These are phyloP conservation scores for Emmonsiellopsis sp. DNA, from an alignment of 2,329 filamentous ascomycete species.

Conservation along the genomic window DNA sequence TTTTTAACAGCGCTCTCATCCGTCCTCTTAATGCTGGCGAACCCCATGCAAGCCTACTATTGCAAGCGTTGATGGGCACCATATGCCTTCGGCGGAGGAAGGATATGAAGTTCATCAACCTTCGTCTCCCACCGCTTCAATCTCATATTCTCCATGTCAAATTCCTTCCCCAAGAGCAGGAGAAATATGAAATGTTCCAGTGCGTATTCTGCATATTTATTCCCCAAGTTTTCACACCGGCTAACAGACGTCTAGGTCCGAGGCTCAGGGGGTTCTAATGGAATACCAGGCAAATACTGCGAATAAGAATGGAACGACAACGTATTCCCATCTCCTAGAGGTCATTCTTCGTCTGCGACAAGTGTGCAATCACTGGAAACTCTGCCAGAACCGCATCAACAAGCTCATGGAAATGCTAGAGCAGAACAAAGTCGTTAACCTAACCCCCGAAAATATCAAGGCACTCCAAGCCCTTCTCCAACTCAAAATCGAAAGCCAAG, in stretches of 20 bases:
- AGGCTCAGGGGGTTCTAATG: slow-evolving; percentile 63
- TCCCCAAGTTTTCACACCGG: slow-evolving; percentile 1
- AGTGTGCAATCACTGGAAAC: slow-evolving; percentile 79
- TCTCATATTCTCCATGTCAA: slow-evolving; percentile 69
- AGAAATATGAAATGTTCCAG: slow-evolving; percentile 67
- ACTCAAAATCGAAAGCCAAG: slow-evolving; percentile 67
- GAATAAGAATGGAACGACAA: slow-evolving; percentile 37
- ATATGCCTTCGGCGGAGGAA: slow-evolving; percentile 75
- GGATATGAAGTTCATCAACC: slow-evolving; percentile 78
- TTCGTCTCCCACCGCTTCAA: slow-evolving; percentile 65
- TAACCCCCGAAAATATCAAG: slow-evolving; percentile 62
- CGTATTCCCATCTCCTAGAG: slow-evolving; percentile 69
- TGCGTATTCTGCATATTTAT: slow-evolving; percentile 29
- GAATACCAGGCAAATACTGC: slow-evolving; percentile 43
- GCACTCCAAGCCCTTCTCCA: slow-evolving; percentile 68
- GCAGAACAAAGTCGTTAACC: slow-evolving; percentile 54
- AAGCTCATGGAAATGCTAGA: slow-evolving; percentile 63
- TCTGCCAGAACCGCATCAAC: slow-evolving; percentile 65
- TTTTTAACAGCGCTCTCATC: slow-evolving; percentile 65
- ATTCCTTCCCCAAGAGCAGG: slow-evolving; percentile 63
- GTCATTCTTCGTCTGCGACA: slow-evolving; percentile 74
- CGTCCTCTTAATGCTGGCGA: slow-evolving; percentile 55
- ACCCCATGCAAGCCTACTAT: slow-evolving; percentile 49
- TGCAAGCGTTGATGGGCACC: slow-evolving; percentile 70
- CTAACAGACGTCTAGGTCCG: slow-evolving; percentile 38